A percentile compares a stretch with the other conserved stretches of the same genome.
Conservation (phyloP, 2,329 filamentous ascomycete species). For the Colletotrichum brevisporum region DNA sequence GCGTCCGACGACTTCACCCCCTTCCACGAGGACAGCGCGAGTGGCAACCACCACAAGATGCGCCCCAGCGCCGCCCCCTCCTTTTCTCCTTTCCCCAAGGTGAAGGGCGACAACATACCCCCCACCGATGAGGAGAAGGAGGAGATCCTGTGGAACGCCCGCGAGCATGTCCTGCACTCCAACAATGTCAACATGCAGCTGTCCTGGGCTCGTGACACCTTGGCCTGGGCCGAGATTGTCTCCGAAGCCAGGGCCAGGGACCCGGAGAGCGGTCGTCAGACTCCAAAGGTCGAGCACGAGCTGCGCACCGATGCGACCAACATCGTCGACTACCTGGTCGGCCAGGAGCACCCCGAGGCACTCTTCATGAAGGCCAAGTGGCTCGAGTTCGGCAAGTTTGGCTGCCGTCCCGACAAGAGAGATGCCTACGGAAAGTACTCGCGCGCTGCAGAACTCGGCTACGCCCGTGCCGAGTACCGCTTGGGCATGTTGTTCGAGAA, state of each 20-base stretch:
- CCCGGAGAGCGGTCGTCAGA: conserved; percentile 66
- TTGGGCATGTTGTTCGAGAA: conserved; percentile 99
- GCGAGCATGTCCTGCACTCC: conserved; percentile 87
- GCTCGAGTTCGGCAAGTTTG: conserved; percentile 98
- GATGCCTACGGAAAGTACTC: conserved; percentile 92
- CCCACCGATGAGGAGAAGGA: conserved; percentile 96
- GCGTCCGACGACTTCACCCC: conserved; percentile 53
- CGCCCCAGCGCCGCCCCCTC: conserved; percentile 75
- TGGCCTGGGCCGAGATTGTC: conserved; percentile 89
- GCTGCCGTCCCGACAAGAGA: conserved; percentile 90
- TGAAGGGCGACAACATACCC: conserved; percentile 89
- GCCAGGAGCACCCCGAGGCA: conserved; percentile 93
- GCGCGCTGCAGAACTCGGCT: conserved; percentile 87
- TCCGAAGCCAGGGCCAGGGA: conserved; percentile 82
- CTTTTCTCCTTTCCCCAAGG: conserved; percentile 92
- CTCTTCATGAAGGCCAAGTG: conserved; percentile 96
- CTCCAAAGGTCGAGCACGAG: conserved; percentile 90
- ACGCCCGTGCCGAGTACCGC: conserved; percentile 91
- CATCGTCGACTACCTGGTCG: conserved; percentile 89
- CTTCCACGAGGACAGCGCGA: conserved; percentile 56
- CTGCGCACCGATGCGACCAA: conserved; percentile 90
- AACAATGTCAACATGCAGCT: conserved; percentile 97
- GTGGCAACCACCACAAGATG: conserved; percentile 42
- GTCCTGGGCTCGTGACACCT: conserved; percentile 93
- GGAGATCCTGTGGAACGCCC: conserved; percentile 86